Evolutionary conservation across 2,329 filamentous ascomycete genomes (phyloP).

Genomic region (Corniculantispora saksenae): DNA sequence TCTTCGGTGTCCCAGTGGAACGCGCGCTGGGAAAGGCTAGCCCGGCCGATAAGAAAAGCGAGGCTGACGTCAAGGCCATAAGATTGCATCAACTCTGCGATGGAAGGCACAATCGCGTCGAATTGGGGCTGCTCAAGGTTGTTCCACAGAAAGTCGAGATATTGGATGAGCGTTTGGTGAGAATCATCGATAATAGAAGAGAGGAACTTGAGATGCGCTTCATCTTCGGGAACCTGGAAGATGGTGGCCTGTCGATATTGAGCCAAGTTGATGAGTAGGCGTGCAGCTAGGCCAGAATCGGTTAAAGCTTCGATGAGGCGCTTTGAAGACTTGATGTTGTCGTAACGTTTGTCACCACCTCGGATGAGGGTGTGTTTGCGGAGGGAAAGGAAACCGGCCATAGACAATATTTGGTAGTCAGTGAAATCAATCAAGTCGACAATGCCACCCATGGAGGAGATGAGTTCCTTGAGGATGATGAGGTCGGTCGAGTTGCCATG

Average conservation of each 20-base stretch:
- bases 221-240: conserved; percentile 68
- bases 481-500: conserved; percentile 85
- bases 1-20: conserved; percentile 43
- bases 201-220: conserved; percentile 84
- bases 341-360: conserved; percentile 79
- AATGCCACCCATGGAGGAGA: conserved; percentile 91
- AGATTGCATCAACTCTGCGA: conserved; percentile 71
- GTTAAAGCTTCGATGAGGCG: conserved; percentile 78
- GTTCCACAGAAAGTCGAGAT: conserved; percentile 82
- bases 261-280: conserved; percentile 84
- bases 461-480: conserved; percentile 86
- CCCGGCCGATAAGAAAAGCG: conserved; percentile 81
- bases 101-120: conserved; percentile 72
- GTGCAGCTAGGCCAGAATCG: conserved; percentile 75
- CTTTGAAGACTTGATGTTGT: conserved; percentile 71
- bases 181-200: conserved; percentile 89
- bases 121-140: conserved; percentile 78
- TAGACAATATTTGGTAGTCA: conserved; percentile 80
- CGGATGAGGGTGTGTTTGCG: conserved; percentile 78
- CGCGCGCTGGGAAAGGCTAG: conserved; percentile 70
- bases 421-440: conserved; percentile 85
- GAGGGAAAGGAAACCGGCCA: conserved; percentile 81
- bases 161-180: conserved; percentile 81
- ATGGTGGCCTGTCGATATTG: conserved; percentile 88
- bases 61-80: conserved; percentile 79